phyloP scores from a whole-genome alignment of 2,329 filamentous ascomycete species.

The Colletotrichum musicola region DNA sequence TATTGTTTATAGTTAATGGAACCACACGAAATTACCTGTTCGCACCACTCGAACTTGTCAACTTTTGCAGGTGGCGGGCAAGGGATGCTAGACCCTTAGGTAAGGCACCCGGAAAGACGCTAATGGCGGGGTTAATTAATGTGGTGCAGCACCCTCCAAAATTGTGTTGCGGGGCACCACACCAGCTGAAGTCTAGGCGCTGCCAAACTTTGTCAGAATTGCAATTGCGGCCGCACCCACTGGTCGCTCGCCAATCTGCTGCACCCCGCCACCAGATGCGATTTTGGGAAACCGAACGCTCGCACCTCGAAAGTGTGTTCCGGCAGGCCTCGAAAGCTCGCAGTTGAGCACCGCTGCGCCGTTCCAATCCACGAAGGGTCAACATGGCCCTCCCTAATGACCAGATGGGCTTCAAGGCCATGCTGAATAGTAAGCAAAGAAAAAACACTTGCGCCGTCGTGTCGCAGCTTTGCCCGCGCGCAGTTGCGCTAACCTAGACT shows the following conservation, averaged over 20 bases:
- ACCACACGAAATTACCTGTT: no score
- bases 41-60: not conserved
- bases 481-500: constrained; percentile 13
- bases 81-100: not conserved
- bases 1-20: no score
- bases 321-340: constrained; percentile 17
- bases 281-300: constrained; percentile 6
- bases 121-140: constrained; percentile 38
- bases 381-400: constrained; percentile 25
- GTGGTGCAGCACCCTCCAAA: constrained; percentile 33
- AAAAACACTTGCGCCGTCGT: not conserved
- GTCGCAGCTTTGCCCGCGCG: not conserved
- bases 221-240: constrained; percentile 32
- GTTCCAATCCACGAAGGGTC: not conserved
- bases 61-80: constrained; percentile 1
- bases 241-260: constrained; percentile 20
- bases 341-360: constrained; percentile 23
- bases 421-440: constrained; percentile 30
- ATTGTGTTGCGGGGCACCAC: constrained; percentile 36
- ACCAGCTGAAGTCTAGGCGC: constrained; percentile 14
- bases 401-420: constrained; percentile 16
- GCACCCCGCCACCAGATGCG: constrained; percentile 26
- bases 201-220: constrained; percentile 31
- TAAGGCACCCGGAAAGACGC: constrained; percentile 12
- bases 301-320: constrained; percentile 22